Base-by-base conservation (phyloP, 169 alveolate species). In the Pseudocohnilembus persalinus region DNA sequence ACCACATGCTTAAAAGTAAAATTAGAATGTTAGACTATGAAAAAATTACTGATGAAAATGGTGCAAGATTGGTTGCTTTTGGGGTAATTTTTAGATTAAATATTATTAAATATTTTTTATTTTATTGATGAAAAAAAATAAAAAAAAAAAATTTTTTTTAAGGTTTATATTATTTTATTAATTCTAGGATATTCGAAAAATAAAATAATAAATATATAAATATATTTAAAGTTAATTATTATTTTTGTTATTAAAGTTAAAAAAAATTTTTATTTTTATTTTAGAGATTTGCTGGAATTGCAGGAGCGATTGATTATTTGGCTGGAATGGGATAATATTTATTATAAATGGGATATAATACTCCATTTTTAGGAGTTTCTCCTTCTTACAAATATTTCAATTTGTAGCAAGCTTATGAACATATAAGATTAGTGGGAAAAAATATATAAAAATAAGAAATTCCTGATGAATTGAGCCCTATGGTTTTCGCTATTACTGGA, bases 11-110 rank as follows among this genome's bases (percentile, higher is more conserved):
- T 20, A 87, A 88, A 73, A 88, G 78, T 34, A 88, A 91, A 24
- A 84, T 94, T 29, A 87, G 95, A 73, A 81, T 84, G 35, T 82
- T 94, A 26, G 97, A 94, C 77, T 91, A 92, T 89, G 97, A 94
- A 82, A 84, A 90, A 31, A 94, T 94, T 35, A 74, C 89, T 34
- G 92, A 89, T 31, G 88, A 83, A 35, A 29, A 77, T n/a, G 81
- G 81, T 30, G 74, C 63, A 68, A 81, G 95, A 35, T 81, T 94
- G 27, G 95, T 92, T 0, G 96, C 96, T 32, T 94, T 92, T 81
- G 95, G 96, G 31, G 68, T 49, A 49, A 49, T 49, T 49, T 20
- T 11, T 49, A 49, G 20, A 11, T 49, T 49, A 49, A 11, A 11
- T 49, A 49, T 49, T 49, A 49, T 11, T n/a, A n/a, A n/a, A n/a